Percentiles rank a stretch among this genome's conserved stretches.
phyloP scores from a whole-genome alignment of 164 flowering plant species.

The Macadamia tetraphylla region DNA sequence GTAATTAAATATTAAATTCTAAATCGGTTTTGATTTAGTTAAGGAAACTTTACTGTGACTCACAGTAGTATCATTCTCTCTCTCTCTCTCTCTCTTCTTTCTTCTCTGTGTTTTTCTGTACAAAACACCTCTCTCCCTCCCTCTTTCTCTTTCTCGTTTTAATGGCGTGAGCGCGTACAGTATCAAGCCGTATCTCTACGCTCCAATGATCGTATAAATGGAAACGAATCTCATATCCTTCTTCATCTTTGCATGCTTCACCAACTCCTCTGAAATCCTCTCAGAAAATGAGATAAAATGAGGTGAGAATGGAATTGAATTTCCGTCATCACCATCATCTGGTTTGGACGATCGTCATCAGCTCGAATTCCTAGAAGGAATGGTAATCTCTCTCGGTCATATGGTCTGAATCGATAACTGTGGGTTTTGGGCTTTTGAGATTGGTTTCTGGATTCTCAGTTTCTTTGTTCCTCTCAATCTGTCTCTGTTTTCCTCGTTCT shows the following conservation, averaged over 20 bases:
- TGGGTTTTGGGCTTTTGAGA: slow-evolving; percentile 18
- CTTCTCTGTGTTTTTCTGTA: not conserved
- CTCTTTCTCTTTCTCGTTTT: slow-evolving; percentile 1
- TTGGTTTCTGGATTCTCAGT: slow-evolving; percentile 2
- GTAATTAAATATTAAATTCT: not conserved
- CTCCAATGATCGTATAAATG: slow-evolving; percentile 15
- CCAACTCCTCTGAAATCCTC: slow-evolving; percentile 16
- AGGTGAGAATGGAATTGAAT: slow-evolving; percentile 20
- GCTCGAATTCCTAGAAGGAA: slow-evolving; percentile 4
- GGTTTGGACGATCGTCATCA: not conserved
- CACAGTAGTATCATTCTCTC: slow-evolving; percentile 11
- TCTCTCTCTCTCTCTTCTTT: not conserved
- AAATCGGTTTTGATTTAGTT: not conserved
- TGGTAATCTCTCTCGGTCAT: slow-evolving; percentile 23
- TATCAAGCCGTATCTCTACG: slow-evolving; percentile 9
- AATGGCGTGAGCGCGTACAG: slow-evolving; percentile 15
- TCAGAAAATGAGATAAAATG: slow-evolving; percentile 14
- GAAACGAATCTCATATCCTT: slow-evolving; percentile 4
- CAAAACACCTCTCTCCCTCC: not conserved
- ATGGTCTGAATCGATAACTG: slow-evolving; percentile 10
- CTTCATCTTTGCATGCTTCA: slow-evolving; percentile 33
- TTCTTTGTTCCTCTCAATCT: not conserved
- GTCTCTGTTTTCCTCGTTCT: not conserved
- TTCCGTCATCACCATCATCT: slow-evolving; percentile 7
- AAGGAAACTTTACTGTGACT: not conserved